Evolutionary conservation across 2,329 filamentous ascomycete genomes (phyloP).

Genomic region (Trichophyton schoenleinii): DNA sequence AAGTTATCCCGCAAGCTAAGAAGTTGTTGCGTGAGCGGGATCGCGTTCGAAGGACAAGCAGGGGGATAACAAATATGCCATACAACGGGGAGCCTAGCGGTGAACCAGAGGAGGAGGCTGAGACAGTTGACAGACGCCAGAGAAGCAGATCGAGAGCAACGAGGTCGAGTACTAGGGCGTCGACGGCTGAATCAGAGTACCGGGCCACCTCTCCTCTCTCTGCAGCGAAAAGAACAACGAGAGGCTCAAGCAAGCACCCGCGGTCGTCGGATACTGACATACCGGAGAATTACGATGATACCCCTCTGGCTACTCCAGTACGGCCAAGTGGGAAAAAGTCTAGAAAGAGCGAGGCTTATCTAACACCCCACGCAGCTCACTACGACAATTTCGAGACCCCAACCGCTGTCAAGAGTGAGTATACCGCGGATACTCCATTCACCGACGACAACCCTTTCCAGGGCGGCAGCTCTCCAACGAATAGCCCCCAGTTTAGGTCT

Average conservation of each 20-base stretch:
- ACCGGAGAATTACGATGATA: slow-evolving; percentile 31
- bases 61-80: slow-evolving; percentile 60
- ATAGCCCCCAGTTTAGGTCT: slow-evolving; percentile 33
- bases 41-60: slow-evolving; percentile 71
- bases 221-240: slow-evolving; percentile 41
- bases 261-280: slow-evolving; percentile 42
- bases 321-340: slow-evolving; percentile 40
- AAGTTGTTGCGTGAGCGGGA: slow-evolving; percentile 64
- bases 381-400: slow-evolving; percentile 20
- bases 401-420: slow-evolving; percentile 33
- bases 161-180: slow-evolving; percentile 32
- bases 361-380: slow-evolving; percentile 16
- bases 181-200: slow-evolving; percentile 27
- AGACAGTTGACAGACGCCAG: slow-evolving; percentile 37
- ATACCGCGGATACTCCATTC: slow-evolving; percentile 54
- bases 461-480: slow-evolving; percentile 59
- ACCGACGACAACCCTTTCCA: slow-evolving; percentile 90
- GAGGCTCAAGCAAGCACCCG: slow-evolving; percentile 34
- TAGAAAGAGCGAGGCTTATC: slow-evolving; percentile 37
- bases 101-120: slow-evolving; percentile 47
- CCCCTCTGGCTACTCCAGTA: slow-evolving; percentile 21
- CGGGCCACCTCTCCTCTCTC: slow-evolving; percentile 21
- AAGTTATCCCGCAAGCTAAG: slow-evolving; percentile 65
- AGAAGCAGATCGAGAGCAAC: slow-evolving; percentile 38
- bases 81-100: slow-evolving; percentile 55